Base-by-base conservation (phyloP, 2,329 filamentous ascomycete species). In the Pestalotiopsis fici region DNA sequence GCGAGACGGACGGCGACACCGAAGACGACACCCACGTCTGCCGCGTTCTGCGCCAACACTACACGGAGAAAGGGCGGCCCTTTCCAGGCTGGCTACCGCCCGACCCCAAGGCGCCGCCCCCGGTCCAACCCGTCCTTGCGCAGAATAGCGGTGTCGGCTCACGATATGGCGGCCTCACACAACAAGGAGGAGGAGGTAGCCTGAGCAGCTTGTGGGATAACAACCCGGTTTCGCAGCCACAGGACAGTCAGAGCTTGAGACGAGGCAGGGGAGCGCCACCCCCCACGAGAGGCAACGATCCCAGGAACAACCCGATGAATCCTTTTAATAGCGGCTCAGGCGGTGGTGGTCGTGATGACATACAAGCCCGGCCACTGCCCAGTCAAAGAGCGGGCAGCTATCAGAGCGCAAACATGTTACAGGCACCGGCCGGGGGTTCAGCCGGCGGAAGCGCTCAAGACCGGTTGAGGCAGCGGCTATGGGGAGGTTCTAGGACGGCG, bases 21-120 rank as follows among this genome's bases (percentile, higher is more conserved):
- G 88, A 97, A 81, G 95, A 98, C 82, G 94, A 97, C 82, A 97
- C 94, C 2, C 94, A 98, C 83, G 92, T 98, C 75, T 97, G 93
- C 81, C 93, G 96, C 74, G 94, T 97, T 43, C 89, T 99, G 28
- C 92, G 96, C 74, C 91, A 90, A 74, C 97, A 98, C 86, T 98
- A 99, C 85, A 88, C 85, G 64, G 95, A 98, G 79, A 96, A 97
- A 77, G 93, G 91, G 72, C 90, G 91, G 25, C 86, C 90, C 1
- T 92, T 95, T 70, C 96, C 96, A 0, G 82, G 85, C 73, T 98
- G 96, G 95, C 90, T 98, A 7, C 94, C 95, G 7, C 91, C 93
- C 5, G 93, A 97, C 78, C 95, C 94, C n/a, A 95, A 93, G 80
- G 88, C 87, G 3, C 89, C 89, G 55, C 85, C 86, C 47, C 83